Conservation (phyloP, 2,329 filamentous ascomycete species). For the Tolypocladium pustulatum region DNA sequence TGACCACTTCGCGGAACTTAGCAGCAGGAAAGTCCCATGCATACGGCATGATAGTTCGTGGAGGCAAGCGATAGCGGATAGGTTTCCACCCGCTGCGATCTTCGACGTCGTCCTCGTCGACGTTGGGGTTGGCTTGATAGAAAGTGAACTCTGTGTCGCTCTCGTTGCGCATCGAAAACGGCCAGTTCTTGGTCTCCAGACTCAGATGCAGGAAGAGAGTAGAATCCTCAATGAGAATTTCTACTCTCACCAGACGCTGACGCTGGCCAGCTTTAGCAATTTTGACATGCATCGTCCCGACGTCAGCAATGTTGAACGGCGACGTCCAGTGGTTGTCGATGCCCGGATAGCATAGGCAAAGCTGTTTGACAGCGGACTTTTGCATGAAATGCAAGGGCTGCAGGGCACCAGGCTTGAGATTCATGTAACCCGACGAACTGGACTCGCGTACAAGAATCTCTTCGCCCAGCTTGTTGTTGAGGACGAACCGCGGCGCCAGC, state of each 20-base stretch:
- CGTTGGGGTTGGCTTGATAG: constrained; percentile 85
- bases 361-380: constrained; percentile 71
- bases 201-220: constrained; percentile 90
- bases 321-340: constrained; percentile 97
- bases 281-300: constrained; percentile 89
- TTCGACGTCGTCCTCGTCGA: constrained; percentile 79
- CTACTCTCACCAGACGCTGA: constrained; percentile 77
- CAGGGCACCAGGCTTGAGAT: constrained; percentile 65
- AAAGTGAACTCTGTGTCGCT: constrained; percentile 96
- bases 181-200: constrained; percentile 90
- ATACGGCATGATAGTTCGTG: constrained; percentile 97
- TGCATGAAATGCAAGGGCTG: constrained; percentile 86
- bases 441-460: constrained; percentile 85
- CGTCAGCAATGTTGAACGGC: constrained; percentile 92
- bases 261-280: constrained; percentile 82
- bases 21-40: constrained; percentile 98
- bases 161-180: constrained; percentile 97
- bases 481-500: constrained; percentile 79
- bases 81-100: constrained; percentile 85
- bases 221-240: constrained; percentile 83
- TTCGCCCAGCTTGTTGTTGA: constrained; percentile 87
- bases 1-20: constrained; percentile 88
- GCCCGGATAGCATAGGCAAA: constrained; percentile 86
- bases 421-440: constrained; percentile 77
- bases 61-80: constrained; percentile 82